Percentiles rank a stretch among this genome's conserved stretches.
phyloP scores from a whole-genome alignment of 1,139 yeast genomes.

The Candida sanyaensis region DNA sequence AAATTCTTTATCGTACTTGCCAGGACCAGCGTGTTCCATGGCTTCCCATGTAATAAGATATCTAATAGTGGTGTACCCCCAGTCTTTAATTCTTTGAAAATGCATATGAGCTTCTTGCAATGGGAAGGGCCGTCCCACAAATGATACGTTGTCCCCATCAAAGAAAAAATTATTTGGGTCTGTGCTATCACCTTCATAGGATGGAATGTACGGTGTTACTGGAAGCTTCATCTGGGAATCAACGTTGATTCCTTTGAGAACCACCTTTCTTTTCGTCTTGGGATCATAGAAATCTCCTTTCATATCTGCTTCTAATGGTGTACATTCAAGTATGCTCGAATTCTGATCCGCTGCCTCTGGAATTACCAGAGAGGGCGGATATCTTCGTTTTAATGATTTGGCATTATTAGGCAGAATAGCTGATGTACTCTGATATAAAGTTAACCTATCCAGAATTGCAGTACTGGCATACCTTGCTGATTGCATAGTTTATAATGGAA shows the following conservation, averaged over 20 bases:
- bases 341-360: slow-evolving; percentile 16
- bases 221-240: slow-evolving; percentile 82
- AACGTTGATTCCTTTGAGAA: slow-evolving; percentile 79
- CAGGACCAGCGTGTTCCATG: slow-evolving; percentile 86
- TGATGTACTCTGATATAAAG: slow-evolving; percentile 30
- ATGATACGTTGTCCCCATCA: slow-evolving; percentile 72
- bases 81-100: slow-evolving; percentile 64
- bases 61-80: slow-evolving; percentile 83
- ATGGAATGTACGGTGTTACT: slow-evolving; percentile 51
- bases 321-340: slow-evolving; percentile 28
- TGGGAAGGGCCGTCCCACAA: slow-evolving; percentile 82
- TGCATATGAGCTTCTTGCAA: slow-evolving; percentile 72
- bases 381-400: slow-evolving; percentile 28
- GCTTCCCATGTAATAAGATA: slow-evolving; percentile 92
- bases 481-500: neutral
- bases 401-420: slow-evolving; percentile 28
- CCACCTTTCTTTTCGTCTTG: slow-evolving; percentile 54
- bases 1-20: slow-evolving; percentile 74
- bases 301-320: slow-evolving; percentile 33
- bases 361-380: slow-evolving; percentile 22
- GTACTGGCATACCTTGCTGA: slow-evolving; percentile 26
- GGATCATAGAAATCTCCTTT: slow-evolving; percentile 63
- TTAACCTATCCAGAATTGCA: slow-evolving; percentile 33
- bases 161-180: slow-evolving; percentile 52
- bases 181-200: slow-evolving; percentile 49